A percentile compares a stretch with the other conserved stretches of the same genome.
Evolutionary conservation across 495 filamentous ascomycete genomes (phyloP).

Genomic region (Achaetomiella virescens): DNA sequence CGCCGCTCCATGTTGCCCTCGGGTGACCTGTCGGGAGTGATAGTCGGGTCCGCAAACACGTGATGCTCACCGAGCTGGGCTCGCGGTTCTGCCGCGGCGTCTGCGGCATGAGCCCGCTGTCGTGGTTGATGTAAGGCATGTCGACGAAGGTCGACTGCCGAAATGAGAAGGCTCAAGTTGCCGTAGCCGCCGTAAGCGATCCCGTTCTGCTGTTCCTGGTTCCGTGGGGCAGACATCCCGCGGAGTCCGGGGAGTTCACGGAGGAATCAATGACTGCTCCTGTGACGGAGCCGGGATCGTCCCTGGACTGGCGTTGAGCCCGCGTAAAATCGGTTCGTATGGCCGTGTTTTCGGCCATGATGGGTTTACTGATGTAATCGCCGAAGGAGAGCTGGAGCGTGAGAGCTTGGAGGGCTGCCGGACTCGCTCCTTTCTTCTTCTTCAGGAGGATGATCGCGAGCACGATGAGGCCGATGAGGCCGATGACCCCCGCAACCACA

Average conservation of each 20-base stretch:
- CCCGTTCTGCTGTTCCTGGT: constrained; percentile 8
- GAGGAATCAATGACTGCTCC: constrained; percentile 2
- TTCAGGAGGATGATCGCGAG: constrained; percentile 27
- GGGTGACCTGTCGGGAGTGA: constrained; percentile 23
- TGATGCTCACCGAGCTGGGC: constrained; percentile 59
- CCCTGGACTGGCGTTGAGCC: neutral
- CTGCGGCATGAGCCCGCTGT: constrained; percentile 10
- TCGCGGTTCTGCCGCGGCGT: constrained; percentile 38
- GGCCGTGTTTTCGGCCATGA: constrained; percentile 30
- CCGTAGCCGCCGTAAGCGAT: constrained; percentile 18
- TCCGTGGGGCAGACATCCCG: neutral
- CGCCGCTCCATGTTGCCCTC: constrained; percentile 7
- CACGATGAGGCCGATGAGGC: constrained; percentile 27
- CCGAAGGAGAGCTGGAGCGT: constrained; percentile 43
- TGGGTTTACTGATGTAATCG: constrained; percentile 41
- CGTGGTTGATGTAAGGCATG: constrained; percentile 8
- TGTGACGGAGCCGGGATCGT: constrained; percentile 1
- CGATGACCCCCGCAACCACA: constrained; percentile 20
- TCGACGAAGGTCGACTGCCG: neutral
- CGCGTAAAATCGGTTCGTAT: constrained; percentile 36
- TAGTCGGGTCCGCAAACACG: constrained; percentile 59
- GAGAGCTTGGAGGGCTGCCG: constrained; percentile 29
- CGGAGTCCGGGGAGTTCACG: neutral
- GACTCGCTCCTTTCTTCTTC: constrained; percentile 16
- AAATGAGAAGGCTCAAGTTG: constrained; percentile 8